phyloP scores from a whole-genome alignment of 1,139 yeast species.

The Saccharomyces hybrid region DNA sequence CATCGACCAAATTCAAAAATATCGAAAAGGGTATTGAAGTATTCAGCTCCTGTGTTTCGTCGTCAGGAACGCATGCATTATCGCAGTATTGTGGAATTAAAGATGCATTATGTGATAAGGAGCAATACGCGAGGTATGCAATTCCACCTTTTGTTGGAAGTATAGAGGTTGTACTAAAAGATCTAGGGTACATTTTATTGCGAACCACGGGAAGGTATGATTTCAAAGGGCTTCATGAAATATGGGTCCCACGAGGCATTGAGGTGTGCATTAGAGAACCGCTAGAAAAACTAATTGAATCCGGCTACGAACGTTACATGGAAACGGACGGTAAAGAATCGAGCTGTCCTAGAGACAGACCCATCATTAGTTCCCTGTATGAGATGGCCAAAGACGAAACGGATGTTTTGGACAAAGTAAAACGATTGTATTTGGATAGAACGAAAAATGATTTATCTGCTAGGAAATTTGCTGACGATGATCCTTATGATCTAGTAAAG shows the following conservation, averaged over 20 bases:
- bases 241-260: conserved; percentile 46
- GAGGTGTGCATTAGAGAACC: conserved; percentile 39
- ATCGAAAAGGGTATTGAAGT: conserved; percentile 31
- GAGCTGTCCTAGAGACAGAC: conserved; percentile 21
- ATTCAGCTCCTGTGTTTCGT: conserved; percentile 21
- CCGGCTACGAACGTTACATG: conserved; percentile 9
- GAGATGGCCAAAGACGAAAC: conserved; percentile 19
- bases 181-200: conserved; percentile 59
- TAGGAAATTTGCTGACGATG: conserved; percentile 14
- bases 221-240: conserved; percentile 36
- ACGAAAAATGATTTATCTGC: conserved; percentile 19
- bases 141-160: conserved; percentile 66
- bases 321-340: conserved; percentile 12
- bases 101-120: conserved; percentile 30
- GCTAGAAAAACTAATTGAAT: conserved; percentile 17
- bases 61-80: conserved; percentile 23
- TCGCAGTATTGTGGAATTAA: conserved; percentile 33
- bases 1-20: conserved; percentile 23
- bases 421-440: conserved; percentile 21
- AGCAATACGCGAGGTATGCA: conserved; percentile 38
- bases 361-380: conserved; percentile 25
- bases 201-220: conserved; percentile 54
- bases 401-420: conserved; percentile 19
- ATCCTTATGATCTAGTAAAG: conserved; percentile 16
- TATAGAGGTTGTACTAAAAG: conserved; percentile 60